Evolutionary conservation across 345 rosid genomes (phyloP).

Genomic region (Brassica rapa): DNA sequence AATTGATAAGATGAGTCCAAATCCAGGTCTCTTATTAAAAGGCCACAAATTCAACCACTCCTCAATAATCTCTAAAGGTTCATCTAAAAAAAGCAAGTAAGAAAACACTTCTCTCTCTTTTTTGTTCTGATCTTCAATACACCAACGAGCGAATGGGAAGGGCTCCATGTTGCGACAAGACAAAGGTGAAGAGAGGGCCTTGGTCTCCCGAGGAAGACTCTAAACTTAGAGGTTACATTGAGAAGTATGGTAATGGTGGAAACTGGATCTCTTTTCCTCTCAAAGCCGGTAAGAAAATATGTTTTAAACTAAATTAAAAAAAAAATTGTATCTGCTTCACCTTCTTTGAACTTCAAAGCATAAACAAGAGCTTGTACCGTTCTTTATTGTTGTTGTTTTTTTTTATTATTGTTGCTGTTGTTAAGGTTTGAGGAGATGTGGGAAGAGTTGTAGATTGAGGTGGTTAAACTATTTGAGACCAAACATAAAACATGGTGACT

Average conservation of each 20-base stretch:
- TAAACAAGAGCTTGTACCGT: slow-evolving; percentile 11
- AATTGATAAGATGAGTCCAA: slow-evolving; percentile 29
- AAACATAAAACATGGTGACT: slow-evolving; percentile 88
- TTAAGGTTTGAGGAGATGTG: slow-evolving; percentile 87
- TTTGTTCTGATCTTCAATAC: slow-evolving; percentile 26
- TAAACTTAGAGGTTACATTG: slow-evolving; percentile 80
- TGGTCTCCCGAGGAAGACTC: slow-evolving; percentile 98
- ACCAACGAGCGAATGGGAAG: slow-evolving; percentile 63
- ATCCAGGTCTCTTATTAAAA: slow-evolving; percentile 38
- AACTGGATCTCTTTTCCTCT: slow-evolving; percentile 94
- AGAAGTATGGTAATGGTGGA: slow-evolving; percentile 86
- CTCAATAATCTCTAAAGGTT: slow-evolving; percentile 28
- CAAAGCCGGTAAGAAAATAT: slow-evolving; percentile 66
- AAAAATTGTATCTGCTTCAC: background rate
- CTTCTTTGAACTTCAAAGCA: background rate
- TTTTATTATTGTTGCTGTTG: slow-evolving; percentile 10
- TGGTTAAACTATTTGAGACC: slow-evolving; percentile 98
- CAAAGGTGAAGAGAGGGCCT: slow-evolving; percentile 93
- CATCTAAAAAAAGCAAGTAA: slow-evolving; percentile 25
- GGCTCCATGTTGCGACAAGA: slow-evolving; percentile 96
- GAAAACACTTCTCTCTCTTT: slow-evolving; percentile 23
- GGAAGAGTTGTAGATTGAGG: slow-evolving; percentile 93
- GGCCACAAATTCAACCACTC: slow-evolving; percentile 39
- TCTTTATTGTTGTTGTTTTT: slow-evolving; percentile 14
- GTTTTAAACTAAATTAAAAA: background rate